Conservation (phyloP, 2,329 filamentous ascomycete genomes). For the Magnaporthiopsis incrustans region DNA sequence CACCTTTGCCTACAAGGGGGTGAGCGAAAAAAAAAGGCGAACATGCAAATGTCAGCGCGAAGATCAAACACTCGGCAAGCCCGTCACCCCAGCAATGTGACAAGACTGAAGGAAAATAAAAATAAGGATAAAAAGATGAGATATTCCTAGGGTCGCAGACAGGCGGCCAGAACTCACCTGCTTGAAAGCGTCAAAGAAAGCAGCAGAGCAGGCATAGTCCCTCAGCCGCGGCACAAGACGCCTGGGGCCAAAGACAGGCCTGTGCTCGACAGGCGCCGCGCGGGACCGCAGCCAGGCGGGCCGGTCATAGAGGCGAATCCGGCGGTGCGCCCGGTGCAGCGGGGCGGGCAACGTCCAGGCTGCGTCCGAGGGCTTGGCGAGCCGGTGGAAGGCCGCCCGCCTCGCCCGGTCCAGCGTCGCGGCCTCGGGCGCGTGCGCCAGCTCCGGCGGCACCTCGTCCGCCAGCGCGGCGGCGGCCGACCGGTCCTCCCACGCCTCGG, state of each 20-base stretch:
- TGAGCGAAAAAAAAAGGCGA: too few relatives aligned
- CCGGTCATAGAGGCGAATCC: background rate
- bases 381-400: constrained; percentile 12
- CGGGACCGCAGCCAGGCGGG: background rate
- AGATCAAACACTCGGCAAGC: too few relatives aligned
- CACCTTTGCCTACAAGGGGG: too few relatives aligned
- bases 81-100: too few relatives aligned
- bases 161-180: background rate
- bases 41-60: too few relatives aligned
- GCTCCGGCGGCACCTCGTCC: background rate
- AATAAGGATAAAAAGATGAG: too few relatives aligned
- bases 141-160: too few relatives aligned
- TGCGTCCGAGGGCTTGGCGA: constrained; percentile 8
- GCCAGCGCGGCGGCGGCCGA: background rate
- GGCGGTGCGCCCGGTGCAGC: background rate
- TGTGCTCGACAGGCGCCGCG: background rate
- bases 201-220: background rate
- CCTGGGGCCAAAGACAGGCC: background rate
- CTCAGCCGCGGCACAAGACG: background rate
- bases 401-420: constrained; percentile 14
- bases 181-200: background rate
- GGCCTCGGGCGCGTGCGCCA: constrained; percentile 1
- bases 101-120: too few relatives aligned
- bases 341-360: constrained; percentile 12
- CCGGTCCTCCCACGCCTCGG: too few relatives aligned